phyloP scores from a whole-genome alignment of 1,139 yeast species.

The Cylindricascospora bacillispora region DNA sequence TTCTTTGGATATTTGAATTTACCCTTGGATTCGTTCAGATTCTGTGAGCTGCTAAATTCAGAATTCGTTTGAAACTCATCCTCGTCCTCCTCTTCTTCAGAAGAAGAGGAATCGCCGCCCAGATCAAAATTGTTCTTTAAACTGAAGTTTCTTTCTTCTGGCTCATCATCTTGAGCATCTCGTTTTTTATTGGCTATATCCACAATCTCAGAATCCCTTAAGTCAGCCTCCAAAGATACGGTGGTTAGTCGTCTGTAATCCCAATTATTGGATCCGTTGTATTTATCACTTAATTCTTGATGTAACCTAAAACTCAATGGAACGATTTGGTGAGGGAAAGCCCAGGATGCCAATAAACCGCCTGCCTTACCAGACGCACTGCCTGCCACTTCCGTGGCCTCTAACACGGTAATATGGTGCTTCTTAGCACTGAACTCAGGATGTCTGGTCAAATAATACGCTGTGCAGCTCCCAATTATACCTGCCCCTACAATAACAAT shows the following conservation, averaged over 20 bases:
- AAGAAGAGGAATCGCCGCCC: constrained; percentile 2
- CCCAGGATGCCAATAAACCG: constrained; percentile 88
- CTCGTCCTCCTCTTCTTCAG: constrained; percentile 2
- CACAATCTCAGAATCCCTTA: constrained; percentile 16
- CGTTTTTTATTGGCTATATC: constrained; percentile 5
- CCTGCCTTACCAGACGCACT: constrained; percentile 99
- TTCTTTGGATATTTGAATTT: constrained; percentile 2
- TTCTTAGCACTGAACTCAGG: constrained; percentile 61
- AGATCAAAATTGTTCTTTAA: constrained; percentile 4
- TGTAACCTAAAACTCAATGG: constrained; percentile 80
- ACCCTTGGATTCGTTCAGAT: not conserved
- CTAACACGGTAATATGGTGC: constrained; percentile 77
- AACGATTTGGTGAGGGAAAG: constrained; percentile 90
- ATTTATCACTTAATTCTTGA: constrained; percentile 65
- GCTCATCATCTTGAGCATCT: constrained; percentile 7
- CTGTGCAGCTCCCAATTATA: constrained; percentile 90
- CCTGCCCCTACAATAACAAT: constrained; percentile 86
- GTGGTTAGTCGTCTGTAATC: constrained; percentile 85
- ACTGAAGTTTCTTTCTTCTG: constrained; percentile 4
- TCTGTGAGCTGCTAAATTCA: constrained; percentile 1
- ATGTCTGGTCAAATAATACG: constrained; percentile 76
- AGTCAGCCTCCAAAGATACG: constrained; percentile 76
- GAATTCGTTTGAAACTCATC: constrained; percentile 2
- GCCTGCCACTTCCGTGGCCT: constrained; percentile 86
- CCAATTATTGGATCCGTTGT: constrained; percentile 78